These are phyloP conservation scores for Verticillium alfalfae DNA, from an alignment of 2,329 filamentous ascomycete species.

Conservation along the genomic window DNA sequence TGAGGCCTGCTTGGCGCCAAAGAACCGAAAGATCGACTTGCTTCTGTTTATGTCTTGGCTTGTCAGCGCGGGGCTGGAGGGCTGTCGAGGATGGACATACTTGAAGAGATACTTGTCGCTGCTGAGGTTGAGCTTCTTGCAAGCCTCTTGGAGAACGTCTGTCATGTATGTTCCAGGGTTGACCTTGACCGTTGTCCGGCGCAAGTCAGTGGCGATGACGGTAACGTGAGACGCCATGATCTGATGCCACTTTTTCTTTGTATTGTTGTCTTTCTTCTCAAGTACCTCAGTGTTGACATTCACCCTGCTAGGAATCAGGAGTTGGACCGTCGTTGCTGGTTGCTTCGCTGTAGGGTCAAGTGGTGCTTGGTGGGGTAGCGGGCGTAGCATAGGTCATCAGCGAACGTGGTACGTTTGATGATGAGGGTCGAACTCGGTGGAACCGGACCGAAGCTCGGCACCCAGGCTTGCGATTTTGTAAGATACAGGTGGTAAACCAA, in stretches of 20 bases:
- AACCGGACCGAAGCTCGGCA: not conserved
- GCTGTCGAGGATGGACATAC: slow-evolving; percentile 37
- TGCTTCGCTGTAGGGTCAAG: not conserved
- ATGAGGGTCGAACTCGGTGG: not conserved
- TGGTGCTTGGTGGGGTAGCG: not conserved
- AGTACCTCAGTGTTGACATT: not conserved
- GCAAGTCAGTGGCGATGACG: slow-evolving; percentile 75
- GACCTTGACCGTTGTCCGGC: slow-evolving; percentile 77
- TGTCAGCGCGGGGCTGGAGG: not conserved
- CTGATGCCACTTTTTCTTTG: not conserved
- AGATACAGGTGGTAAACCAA: not conserved
- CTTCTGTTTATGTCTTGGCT: slow-evolving; percentile 70
- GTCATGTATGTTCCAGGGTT: slow-evolving; percentile 74
- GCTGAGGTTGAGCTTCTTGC: slow-evolving; percentile 69
- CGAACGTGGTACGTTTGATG: not conserved
- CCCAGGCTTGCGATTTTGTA: not conserved
- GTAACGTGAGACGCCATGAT: slow-evolving; percentile 83
- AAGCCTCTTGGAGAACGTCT: slow-evolving; percentile 84
- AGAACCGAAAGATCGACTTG: slow-evolving; percentile 78
- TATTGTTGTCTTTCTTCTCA: not conserved
- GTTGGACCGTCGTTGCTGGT: not conserved
- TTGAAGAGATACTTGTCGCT: slow-evolving; percentile 76
- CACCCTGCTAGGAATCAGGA: not conserved
- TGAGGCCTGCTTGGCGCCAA: slow-evolving; percentile 76
- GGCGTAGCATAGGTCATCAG: not conserved